A percentile compares a stretch with the other conserved stretches of the same genome.
Evolutionary conservation across 352 stramenopile species (phyloP).

Genomic region (Thalassiosira livingstoniorum): DNA sequence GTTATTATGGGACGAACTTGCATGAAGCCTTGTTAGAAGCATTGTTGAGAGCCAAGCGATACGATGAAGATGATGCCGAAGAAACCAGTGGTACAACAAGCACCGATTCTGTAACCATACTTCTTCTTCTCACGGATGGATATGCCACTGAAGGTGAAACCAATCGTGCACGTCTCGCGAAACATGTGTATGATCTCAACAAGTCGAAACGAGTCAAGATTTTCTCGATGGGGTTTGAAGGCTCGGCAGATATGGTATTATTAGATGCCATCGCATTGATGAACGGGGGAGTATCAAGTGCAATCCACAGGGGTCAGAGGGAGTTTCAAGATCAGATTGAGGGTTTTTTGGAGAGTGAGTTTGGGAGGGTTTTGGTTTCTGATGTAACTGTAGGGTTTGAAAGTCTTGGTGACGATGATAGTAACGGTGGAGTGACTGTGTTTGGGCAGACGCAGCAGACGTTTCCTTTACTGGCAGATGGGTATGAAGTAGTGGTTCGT

Average conservation of each 20-base stretch:
- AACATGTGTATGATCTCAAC: constrained; percentile 21
- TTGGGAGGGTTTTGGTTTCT: constrained; percentile 11
- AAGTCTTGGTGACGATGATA: too few relatives aligned
- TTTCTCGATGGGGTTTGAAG: constrained; percentile 8
- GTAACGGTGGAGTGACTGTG: not conserved
- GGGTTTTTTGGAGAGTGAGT: constrained; percentile 17
- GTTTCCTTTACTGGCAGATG: constrained; percentile 10
- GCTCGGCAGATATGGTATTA: constrained; percentile 14
- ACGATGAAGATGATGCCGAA: constrained; percentile 1
- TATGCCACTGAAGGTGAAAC: not conserved
- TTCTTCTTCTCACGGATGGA: constrained; percentile 14
- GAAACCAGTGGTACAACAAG: not conserved
- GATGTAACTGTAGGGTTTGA: constrained; percentile 19
- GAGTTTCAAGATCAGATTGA: constrained; percentile 11
- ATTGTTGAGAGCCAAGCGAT: constrained; percentile 29
- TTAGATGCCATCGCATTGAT: constrained; percentile 33
- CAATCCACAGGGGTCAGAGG: not conserved
- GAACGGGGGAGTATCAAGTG: constrained; percentile 11
- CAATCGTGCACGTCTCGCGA: not conserved
- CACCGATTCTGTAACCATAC: not conserved
- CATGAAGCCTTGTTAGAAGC: constrained; percentile 14
- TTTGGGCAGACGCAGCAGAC: not conserved
- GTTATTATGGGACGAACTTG: constrained; percentile 12
- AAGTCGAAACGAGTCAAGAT: constrained; percentile 13
- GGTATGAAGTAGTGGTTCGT: constrained; percentile 16